phyloP scores from a whole-genome alignment of 208 protist species.

The Trypanosoma conorhini region DNA sequence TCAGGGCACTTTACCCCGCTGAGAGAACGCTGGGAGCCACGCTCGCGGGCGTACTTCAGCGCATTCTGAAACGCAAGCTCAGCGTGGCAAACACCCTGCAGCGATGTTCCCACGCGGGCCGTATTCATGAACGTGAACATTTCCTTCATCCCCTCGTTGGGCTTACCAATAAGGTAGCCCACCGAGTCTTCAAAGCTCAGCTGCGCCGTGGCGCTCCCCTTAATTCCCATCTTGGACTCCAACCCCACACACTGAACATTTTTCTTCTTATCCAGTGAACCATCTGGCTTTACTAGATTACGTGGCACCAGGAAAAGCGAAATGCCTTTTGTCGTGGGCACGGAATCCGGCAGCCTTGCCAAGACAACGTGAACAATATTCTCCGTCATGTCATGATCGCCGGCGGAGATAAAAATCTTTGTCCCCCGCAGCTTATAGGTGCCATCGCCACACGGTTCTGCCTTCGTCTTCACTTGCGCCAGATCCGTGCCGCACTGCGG shows the following conservation, averaged over 20 bases:
- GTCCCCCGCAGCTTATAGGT: constrained; percentile 86
- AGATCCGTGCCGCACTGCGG: constrained; percentile 87
- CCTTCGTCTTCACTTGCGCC: constrained; percentile 80
- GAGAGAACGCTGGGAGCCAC: constrained; percentile 69
- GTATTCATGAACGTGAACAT: constrained; percentile 94
- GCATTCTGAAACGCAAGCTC: constrained; percentile 89
- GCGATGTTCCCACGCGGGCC: constrained; percentile 71
- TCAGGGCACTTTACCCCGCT: constrained; percentile 55
- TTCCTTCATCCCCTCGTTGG: constrained; percentile 79
- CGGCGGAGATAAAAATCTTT: constrained; percentile 92
- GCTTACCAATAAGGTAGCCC: constrained; percentile 86
- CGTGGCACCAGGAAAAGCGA: constrained; percentile 92
- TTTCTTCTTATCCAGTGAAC: constrained; percentile 54
- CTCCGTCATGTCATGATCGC: constrained; percentile 87
- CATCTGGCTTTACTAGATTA: constrained; percentile 65
- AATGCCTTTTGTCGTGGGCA: constrained; percentile 77
- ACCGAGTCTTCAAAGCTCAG: constrained; percentile 82
- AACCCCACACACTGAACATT: constrained; percentile 68
- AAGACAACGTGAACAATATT: constrained; percentile 91
- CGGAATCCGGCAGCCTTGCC: constrained; percentile 65
- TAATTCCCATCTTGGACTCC: constrained; percentile 92
- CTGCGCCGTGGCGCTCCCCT: constrained; percentile 76
- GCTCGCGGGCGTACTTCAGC: constrained; percentile 70
- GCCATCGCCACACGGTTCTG: constrained; percentile 67
- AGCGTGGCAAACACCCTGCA: constrained; percentile 75